Evolutionary conservation across 192 early-diverging fungal genomes (phyloP), one percentile per base, ranked within the genome.

Genomic region (Dissophora globulifera): DNA sequence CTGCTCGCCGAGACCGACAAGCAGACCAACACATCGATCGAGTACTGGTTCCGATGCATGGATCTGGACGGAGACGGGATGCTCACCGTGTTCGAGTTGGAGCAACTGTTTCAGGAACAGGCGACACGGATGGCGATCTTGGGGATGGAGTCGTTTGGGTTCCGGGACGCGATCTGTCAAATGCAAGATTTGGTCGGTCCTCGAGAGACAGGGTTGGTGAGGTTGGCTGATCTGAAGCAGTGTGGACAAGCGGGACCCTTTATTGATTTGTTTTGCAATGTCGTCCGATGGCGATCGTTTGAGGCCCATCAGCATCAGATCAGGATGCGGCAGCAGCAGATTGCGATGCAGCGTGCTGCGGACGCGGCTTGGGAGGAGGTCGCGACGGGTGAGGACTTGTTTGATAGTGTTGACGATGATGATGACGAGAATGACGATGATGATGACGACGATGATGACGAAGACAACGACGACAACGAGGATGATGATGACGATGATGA

Each of bases 1-100:
- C 69, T 95, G 40, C 78, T 95, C n/a, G 85, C 91, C 10, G 89
- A 91, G 31, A 91, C 93, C 31, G 92, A 95, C 71, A 95, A 95
- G 81, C 80, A 84, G 35, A 85, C 78, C 3, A 80, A 80, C 17
- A 82, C 86, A 13, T 76, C 72, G 22, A 76, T 76, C 38, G 72
- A 76, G 35, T 91, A 91, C 80, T 96, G 95, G 95, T 98, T 98
- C 83, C 86, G 94, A 55, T 95, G 93, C 60, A 83, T 98, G 78
- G 96, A 98, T 71, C 69, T 90, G 15, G 95, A 98, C 71, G 92
- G 91, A 10, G 95, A 97, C 74, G 96, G 96, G 15, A 65, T 90
- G 2, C 78, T 98, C 15, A 87, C 89, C 22, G 83, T 92, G n/a
- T 91, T 93, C 66, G 96, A 98, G 70, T 74, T 98, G 4, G 82